These are phyloP conservation scores for Entrophospora sp. DNA, from an alignment of 192 early-diverging fungal genomes.

Conservation along the genomic window DNA sequence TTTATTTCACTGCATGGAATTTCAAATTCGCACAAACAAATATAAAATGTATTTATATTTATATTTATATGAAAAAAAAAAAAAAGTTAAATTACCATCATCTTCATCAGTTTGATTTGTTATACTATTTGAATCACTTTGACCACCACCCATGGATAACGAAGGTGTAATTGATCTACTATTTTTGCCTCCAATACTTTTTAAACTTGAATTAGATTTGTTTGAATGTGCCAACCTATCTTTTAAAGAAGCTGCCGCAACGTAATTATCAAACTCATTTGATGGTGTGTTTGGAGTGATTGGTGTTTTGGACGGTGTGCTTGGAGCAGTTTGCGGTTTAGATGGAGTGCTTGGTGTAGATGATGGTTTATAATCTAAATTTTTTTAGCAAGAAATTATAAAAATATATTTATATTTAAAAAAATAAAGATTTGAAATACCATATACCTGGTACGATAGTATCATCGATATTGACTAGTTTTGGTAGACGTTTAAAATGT, in stretches of 20 bases:
- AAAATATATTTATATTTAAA: not conserved
- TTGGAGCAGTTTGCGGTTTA: too few relatives aligned
- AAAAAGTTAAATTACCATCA: not conserved
- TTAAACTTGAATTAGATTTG: constrained; percentile 9
- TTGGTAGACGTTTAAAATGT: constrained; percentile 33
- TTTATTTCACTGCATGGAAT: too few relatives aligned
- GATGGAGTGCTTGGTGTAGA: constrained; percentile 1
- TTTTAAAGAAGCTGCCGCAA: not conserved
- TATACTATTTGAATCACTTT: not conserved
- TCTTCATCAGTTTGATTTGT: not conserved
- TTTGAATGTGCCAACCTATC: not conserved
- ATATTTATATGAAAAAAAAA: too few relatives aligned
- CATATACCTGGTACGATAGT: not conserved
- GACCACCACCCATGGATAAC: not conserved
- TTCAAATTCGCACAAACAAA: too few relatives aligned
- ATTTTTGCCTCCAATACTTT: not conserved
- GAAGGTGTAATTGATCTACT: constrained; percentile 7
- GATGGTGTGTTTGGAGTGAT: not conserved
- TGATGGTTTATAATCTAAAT: too few relatives aligned
- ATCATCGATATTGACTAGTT: constrained; percentile 43
- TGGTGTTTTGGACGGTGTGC: constrained; percentile 15
- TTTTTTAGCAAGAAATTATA: constrained; percentile 17
- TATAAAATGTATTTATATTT: too few relatives aligned
- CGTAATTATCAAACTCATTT: not conserved
- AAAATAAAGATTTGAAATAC: not conserved